Evolutionary conservation across 805 yeast genomes (phyloP), one percentile per base, ranked within the genome.

Genomic region (Cyberlindnera samutprakarnensis): DNA sequence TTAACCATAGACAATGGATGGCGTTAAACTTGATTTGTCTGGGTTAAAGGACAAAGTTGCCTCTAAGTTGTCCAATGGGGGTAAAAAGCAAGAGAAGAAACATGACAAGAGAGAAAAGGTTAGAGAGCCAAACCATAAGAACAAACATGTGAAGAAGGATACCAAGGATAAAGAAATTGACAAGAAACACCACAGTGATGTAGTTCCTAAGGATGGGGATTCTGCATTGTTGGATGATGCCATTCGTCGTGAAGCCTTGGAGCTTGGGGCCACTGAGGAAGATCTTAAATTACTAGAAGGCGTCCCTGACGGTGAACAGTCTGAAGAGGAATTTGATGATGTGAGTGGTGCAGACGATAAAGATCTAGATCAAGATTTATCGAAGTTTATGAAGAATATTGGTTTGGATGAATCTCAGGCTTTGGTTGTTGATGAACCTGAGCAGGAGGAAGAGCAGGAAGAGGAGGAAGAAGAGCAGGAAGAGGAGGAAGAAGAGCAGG

Each of bases 221-320:
- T n/a, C n/a, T n/a, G n/a, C n/a, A n/a, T n/a, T n/a, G n/a, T 18
- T 25, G 18, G 39, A 30, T 24, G 57, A 53, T 7, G 47, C 39
- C 2, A 54, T 84, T 30, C 75, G 81, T 44, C 72, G 76, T 38
- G 94, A 81, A 59, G 94, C 94, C 3, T 53, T 78, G 11, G 78
- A 77, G 15, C 59, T 88, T 18, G 96, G 96, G 21, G 97, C 96
- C 14, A 69, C 85, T 12, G 92, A 83, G 44, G 88, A 77, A 15
- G 96, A 87, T 54, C 52, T 88, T 28, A 68, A 71, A 27, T 57
- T 87, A 31, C 44, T 88, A 10, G 66, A 68, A 21, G 81, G 68
- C 12, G 44, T 80, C 4, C 73, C 69, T 16, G 77, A 67, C 21
- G 74, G 61, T 19, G 66, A 54, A 18, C 63, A 48, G n/a, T 57